Evolutionary conservation across 208 protist genomes (phyloP).

Genomic region (Naegleria gruberi): DNA sequence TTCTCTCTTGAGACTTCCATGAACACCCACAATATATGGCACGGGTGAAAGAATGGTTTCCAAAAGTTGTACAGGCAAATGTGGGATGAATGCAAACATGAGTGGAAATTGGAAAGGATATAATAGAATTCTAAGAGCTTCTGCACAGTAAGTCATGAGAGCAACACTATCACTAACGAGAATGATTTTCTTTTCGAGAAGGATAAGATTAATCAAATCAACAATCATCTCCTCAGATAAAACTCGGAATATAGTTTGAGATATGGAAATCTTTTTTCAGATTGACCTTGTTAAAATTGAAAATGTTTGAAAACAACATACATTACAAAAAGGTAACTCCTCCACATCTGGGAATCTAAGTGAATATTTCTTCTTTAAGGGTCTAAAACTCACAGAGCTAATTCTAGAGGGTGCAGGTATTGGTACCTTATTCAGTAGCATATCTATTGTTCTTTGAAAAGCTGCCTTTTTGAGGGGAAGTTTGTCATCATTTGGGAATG

Average conservation of each 20-base stretch:
- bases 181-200: not conserved
- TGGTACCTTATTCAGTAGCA: not conserved
- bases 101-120: not conserved
- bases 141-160: not conserved
- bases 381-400: not conserved
- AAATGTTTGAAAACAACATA: not conserved
- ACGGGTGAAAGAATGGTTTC: not conserved
- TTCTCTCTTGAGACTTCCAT: not conserved
- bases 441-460: not conserved
- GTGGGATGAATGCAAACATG: not conserved
- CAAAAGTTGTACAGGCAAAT: not conserved
- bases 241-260: not conserved
- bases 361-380: not conserved
- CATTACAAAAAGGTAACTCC: not conserved
- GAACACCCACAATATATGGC: not conserved
- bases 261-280: not conserved
- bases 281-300: too few species aligned
- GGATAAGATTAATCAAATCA: not conserved
- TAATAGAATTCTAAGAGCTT: not conserved
- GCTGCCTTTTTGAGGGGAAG: not conserved
- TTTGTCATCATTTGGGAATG: not conserved
- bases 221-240: not conserved
- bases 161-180: not conserved
- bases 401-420: not conserved
- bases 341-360: not conserved